These are phyloP conservation scores for Helicocarpus griseus DNA, from an alignment of 2,329 filamentous ascomycete genomes.

Conservation along the genomic window DNA sequence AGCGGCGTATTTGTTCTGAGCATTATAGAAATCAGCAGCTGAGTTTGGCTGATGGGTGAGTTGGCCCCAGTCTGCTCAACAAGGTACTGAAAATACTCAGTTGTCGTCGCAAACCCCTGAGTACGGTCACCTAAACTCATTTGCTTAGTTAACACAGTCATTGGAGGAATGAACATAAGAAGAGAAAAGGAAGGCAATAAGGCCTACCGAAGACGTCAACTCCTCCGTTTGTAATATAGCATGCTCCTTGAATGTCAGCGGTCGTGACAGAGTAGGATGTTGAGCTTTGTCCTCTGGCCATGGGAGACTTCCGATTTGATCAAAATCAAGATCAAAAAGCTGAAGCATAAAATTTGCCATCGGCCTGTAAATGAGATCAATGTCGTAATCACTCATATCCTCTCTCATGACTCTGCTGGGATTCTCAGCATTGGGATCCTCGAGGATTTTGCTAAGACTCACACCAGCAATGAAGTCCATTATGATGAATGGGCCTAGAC, in stretches of 20 bases:
- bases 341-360: conserved; percentile 21
- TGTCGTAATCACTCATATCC: conserved; percentile 19
- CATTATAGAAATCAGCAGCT: conserved; percentile 17
- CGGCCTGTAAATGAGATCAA: conserved; percentile 21
- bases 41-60: conserved; percentile 28
- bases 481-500: conserved; percentile 23
- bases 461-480: conserved; percentile 22
- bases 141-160: conserved; percentile 11
- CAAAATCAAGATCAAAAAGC: conserved; percentile 23
- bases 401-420: conserved; percentile 30
- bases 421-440: conserved; percentile 30
- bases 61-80: conserved; percentile 24
- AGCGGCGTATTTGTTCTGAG: conserved; percentile 20
- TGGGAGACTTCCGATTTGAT: conserved; percentile 21
- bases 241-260: conserved; percentile 26
- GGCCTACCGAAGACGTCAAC: conserved; percentile 20
- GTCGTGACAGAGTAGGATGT: conserved; percentile 14
- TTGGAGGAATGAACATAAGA: conserved; percentile 4
- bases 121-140: conserved; percentile 17
- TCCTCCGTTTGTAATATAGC: conserved; percentile 23
- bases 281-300: conserved; percentile 12
- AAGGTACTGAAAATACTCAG: conserved; percentile 27
- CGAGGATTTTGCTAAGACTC: conserved; percentile 17
- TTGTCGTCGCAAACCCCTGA: conserved; percentile 21
- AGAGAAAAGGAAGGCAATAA: conserved; percentile 7